Percentiles rank a stretch among this genome's conserved stretches.
Conservation (phyloP, 257 asterid species). For the Petunia secreta region DNA sequence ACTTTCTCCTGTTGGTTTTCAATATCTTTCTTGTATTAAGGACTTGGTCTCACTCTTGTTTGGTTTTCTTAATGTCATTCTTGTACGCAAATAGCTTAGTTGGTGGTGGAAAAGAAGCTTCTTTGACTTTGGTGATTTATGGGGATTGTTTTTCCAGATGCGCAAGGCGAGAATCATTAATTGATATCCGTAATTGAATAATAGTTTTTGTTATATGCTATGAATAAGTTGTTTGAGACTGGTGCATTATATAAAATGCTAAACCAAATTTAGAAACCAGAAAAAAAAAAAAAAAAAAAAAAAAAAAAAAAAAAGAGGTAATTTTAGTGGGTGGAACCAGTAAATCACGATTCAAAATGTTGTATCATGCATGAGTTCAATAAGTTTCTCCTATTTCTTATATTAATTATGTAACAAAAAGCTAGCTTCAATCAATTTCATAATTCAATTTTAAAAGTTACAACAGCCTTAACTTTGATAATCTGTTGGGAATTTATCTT, state of each 20-base stretch:
- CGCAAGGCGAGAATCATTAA: background rate
- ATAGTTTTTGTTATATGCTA: background rate
- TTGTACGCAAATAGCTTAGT: background rate
- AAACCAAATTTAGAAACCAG: too few relatives aligned
- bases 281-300: too few relatives aligned
- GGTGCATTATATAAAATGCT: too few relatives aligned
- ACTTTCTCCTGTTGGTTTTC: background rate
- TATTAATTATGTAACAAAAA: background rate
- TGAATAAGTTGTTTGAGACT: too few relatives aligned
- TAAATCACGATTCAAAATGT: too few relatives aligned
- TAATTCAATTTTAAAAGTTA: background rate
- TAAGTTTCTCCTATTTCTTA: too few relatives aligned
- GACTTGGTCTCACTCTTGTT: slow-evolving; percentile 22
- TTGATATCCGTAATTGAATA: background rate
- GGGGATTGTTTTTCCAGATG: background rate
- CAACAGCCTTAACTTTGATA: background rate
- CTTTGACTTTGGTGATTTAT: background rate
- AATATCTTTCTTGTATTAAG: background rate
- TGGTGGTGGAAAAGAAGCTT: background rate
- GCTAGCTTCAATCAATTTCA: background rate
- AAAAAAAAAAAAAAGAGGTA: too few relatives aligned
- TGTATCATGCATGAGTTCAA: background rate
- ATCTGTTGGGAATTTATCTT: background rate
- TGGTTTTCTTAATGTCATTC: background rate
- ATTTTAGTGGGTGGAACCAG: too few relatives aligned